Base-by-base conservation (phyloP, 345 rosid species). In the Balakata baccata region DNA sequence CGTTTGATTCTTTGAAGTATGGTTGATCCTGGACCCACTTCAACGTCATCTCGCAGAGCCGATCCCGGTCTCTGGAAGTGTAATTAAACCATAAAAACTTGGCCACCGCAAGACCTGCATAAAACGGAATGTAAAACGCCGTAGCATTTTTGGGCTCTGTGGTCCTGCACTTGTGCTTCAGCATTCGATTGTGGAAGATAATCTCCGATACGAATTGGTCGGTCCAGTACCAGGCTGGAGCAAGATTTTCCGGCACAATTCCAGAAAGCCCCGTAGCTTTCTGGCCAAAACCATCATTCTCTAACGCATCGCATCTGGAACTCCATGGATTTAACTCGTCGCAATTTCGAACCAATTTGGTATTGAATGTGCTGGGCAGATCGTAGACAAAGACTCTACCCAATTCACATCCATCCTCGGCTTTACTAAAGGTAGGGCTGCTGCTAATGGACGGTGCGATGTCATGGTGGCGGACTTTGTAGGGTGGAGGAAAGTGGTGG, bases 51-150 rank as follows among this genome's bases (percentile, higher is more conserved):
- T 73, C 80, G 81, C 99, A 96, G 75, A 86, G 89, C 29, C 78
- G 76, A 78, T 96, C 99, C 13, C 98, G 96, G 63, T 89, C 92
- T 22, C 58, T 64, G 17, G 93, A 82, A 20, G 80, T 84, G 64
- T 77, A 87, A 68, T 86, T 81, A 0, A 80, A 72, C 97, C 97
- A 96, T 23, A 96, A 74, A 67, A 80, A 85, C 65, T 89, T 91
- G 18, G 97, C 98, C 38, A 91, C 96, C 2, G 99, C 98, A 11
- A 96, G 92, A 1, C 99, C 99, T 17, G 90, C 91, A 83, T 95
- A 95, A 76, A 91, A 91, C 29, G 99, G 99, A 5, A 96, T 84
- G 81, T 88, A 96, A 73, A 87, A 93, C 75, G 92, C 98, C 76
- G 91, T 78, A 20, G 98, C 98, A 0, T 89, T 82, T 22, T 68